phyloP scores from a whole-genome alignment of 768 basidiomycete genomes.

The Naganishia onofrii region DNA sequence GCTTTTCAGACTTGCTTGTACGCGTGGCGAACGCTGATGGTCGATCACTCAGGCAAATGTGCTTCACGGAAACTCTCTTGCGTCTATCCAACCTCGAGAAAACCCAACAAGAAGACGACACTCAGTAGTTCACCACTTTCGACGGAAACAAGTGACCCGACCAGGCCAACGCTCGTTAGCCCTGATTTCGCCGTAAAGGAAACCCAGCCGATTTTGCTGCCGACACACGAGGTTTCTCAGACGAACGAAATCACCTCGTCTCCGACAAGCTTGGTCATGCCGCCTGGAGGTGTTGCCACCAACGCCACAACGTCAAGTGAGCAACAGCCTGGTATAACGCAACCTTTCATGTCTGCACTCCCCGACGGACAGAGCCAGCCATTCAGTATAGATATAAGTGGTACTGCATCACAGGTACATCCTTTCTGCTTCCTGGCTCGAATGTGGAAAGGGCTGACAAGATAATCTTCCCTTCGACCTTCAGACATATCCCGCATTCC shows the following conservation, averaged over 20 bases:
- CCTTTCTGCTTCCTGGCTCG: background rate
- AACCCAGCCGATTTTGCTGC: background rate
- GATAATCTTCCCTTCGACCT: background rate
- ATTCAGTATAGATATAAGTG: background rate
- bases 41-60: slow-evolving; percentile 23
- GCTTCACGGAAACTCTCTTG: slow-evolving; percentile 19
- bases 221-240: background rate
- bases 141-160: background rate
- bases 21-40: background rate
- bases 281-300: background rate
- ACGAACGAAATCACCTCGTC: background rate
- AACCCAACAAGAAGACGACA: slow-evolving; percentile 13
- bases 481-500: background rate
- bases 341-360: background rate
- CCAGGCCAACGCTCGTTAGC: background rate
- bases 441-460: background rate
- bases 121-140: slow-evolving; percentile 1
- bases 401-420: background rate
- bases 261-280: background rate
- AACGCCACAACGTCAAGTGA: background rate
- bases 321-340: background rate
- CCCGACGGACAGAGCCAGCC: background rate
- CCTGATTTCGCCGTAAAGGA: background rate
- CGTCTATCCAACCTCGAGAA: slow-evolving; percentile 18
- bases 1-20: background rate